Percentiles rank a stretch among this genome's conserved stretches.
Evolutionary conservation across 805 yeast genomes (phyloP).

Genomic region (Yamadazyma scolyti): DNA sequence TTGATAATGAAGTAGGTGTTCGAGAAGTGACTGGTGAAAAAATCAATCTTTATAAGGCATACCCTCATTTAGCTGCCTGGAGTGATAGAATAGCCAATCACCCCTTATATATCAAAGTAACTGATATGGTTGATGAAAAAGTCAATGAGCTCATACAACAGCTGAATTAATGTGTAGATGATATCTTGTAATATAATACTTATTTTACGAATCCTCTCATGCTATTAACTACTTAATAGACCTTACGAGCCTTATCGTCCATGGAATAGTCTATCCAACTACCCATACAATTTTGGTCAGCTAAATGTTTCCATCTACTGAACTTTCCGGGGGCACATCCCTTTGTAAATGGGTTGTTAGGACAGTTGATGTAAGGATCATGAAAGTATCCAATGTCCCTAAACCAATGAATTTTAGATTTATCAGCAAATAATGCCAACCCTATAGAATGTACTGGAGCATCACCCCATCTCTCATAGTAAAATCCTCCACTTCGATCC

Average conservation of each 20-base stretch:
- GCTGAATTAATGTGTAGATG: too few species aligned
- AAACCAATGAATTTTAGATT: conserved; percentile 75
- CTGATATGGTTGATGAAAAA: conserved; percentile 27
- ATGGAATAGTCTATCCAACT: conserved; percentile 56
- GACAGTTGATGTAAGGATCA: conserved; percentile 74
- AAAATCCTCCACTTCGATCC: conserved; percentile 74
- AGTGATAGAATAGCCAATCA: conserved; percentile 25
- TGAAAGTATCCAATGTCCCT: conserved; percentile 79
- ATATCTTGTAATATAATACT: too few species aligned
- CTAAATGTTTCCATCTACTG: conserved; percentile 45
- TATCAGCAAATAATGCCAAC: conserved; percentile 66
- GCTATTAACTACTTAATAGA: too few species aligned
- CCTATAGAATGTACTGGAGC: conserved; percentile 88
- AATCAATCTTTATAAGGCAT: conserved; percentile 23
- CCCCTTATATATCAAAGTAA: conserved; percentile 28
- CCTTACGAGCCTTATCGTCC: conserved; percentile 12
- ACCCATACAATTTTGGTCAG: conserved; percentile 71
- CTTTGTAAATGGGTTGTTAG: conserved; percentile 43
- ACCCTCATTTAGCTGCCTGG: conserved; percentile 38
- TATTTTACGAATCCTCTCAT: too few species aligned
- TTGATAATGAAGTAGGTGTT: conserved; percentile 34
- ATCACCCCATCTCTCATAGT: conserved; percentile 92
- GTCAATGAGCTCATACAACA: conserved; percentile 11
- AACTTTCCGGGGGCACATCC: conserved; percentile 56
- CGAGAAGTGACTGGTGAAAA: conserved; percentile 32